A percentile compares a stretch with the other conserved stretches of the same genome.
Conservation (phyloP, 495 filamentous ascomycete genomes). For the Hapsidospora chrysogenum region DNA sequence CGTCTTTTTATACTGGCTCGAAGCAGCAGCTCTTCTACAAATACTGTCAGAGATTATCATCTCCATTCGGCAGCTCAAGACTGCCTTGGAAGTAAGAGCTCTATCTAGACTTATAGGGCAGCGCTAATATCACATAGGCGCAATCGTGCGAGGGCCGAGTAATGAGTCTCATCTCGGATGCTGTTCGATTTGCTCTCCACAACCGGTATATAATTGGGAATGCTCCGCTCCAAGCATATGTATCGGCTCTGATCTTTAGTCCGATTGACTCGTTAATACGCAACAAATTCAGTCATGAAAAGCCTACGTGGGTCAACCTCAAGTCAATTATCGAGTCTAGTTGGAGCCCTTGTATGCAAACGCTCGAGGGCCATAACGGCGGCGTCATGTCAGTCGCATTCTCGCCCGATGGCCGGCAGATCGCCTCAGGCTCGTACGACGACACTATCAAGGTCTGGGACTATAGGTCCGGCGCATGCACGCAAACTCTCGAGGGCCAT, state of each 20-base stretch:
- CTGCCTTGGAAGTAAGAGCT: neutral
- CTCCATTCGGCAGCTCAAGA: slow-evolving; percentile 1
- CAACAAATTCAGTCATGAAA: slow-evolving; percentile 1
- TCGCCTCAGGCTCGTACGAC: neutral
- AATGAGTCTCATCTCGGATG: slow-evolving; percentile 4
- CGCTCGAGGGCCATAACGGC: slow-evolving; percentile 1
- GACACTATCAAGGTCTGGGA: slow-evolving; percentile 1
- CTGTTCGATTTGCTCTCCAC: slow-evolving; percentile 5
- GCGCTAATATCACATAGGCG: neutral
- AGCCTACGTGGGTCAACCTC: slow-evolving; percentile 1
- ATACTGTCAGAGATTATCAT: neutral
- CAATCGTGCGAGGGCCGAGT: neutral
- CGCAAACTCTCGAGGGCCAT: neutral
- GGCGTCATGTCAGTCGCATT: neutral
- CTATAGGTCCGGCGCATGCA: neutral
- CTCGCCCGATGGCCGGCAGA: neutral
- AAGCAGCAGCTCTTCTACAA: slow-evolving; percentile 1
- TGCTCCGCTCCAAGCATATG: slow-evolving; percentile 8
- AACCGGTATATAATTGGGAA: slow-evolving; percentile 5
- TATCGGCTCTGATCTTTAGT: slow-evolving; percentile 9
- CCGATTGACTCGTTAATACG: slow-evolving; percentile 1
- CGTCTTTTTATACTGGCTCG: slow-evolving; percentile 5
- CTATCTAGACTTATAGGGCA: neutral
- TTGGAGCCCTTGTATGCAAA: slow-evolving; percentile 6
- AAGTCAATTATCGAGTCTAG: neutral